Evolutionary conservation across 257 asterid species (phyloP), one percentile per base, ranked within the genome.

Genomic region (Anisodus acutangulus): DNA sequence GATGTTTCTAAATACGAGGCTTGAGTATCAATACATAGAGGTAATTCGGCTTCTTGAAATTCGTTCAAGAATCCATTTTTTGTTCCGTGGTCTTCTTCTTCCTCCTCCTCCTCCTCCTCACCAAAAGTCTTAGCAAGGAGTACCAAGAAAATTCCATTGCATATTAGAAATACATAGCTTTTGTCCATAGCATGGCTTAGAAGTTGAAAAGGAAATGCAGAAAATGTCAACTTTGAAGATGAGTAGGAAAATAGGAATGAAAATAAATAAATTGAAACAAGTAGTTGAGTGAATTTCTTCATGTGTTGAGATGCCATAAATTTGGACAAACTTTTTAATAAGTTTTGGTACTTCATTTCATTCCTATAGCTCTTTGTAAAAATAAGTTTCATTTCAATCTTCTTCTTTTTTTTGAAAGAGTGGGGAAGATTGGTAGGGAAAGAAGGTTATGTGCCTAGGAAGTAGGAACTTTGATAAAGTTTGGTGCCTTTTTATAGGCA

Each of bases 101-200:
- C 2, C 63, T 80, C 17, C 6, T 55, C 15, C 60, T 74, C 39
- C 82, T 17, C 72, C 53, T 22, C 9, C 81, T 17, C 15, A 16
- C 4, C 53, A 0, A 92, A 91, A 58, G 95, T 86, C 63, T 86
- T 90, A 1, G 90, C 91, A 5, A 94, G 78, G 66, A 91, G 86
- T 0, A 91, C 90, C 17, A 94, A 53, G 79, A 94, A 76, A 22
- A 76, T 91, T 9, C 92, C 97, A 82, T 91, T 94, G 90, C 90
- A 90, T 12, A 94, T 80, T 15, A 94, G 89, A 80, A 94, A 94
- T 37, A 91, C 85, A 86, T 85, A 91, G 41, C 88, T 89, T 72
- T 94, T 94, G 87, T 88, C 91, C 60, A 89, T 69, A 17, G 87
- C 86, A 49, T 63, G 83, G 57, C 66, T 88, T 6, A 90, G 69